phyloP scores from a whole-genome alignment of 2,329 filamentous ascomycete species.

The Arthroderma sp. region DNA sequence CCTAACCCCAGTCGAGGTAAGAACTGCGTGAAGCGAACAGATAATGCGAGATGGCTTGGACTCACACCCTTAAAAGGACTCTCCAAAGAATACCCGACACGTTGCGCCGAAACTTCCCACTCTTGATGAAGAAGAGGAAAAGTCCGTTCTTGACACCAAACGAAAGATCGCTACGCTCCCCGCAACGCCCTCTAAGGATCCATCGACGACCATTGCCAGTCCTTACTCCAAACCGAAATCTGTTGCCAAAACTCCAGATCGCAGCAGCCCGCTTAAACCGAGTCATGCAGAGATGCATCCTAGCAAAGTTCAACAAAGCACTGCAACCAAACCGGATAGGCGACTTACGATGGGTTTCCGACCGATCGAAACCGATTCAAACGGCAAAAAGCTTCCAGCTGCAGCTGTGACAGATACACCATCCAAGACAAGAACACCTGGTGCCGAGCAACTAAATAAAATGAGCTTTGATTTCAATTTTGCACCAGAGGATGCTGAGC shows the following conservation, averaged over 20 bases:
- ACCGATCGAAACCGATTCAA: constrained; percentile 46
- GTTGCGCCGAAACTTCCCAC: constrained; percentile 25
- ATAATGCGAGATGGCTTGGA: no score
- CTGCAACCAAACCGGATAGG: constrained; percentile 63
- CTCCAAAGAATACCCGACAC: no score
- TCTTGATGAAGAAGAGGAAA: constrained; percentile 36
- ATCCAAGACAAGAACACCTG: constrained; percentile 26
- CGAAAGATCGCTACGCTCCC: constrained; percentile 11
- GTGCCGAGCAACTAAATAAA: constrained; percentile 26
- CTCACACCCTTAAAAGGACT: no score
- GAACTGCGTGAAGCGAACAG: neutral
- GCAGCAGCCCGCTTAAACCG: constrained; percentile 54
- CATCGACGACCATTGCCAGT: constrained; percentile 18
- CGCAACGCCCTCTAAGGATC: constrained; percentile 17
- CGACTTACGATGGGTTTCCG: constrained; percentile 71
- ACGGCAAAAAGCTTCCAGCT: constrained; percentile 9
- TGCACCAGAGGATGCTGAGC: constrained; percentile 28
- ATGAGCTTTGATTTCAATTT: constrained; percentile 36
- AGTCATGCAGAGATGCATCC: constrained; percentile 81
- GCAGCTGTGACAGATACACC: constrained; percentile 26
- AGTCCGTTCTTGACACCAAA: constrained; percentile 22
- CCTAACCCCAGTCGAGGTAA: constrained; percentile 22
- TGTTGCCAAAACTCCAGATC: constrained; percentile 46
- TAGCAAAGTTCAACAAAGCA: constrained; percentile 61
- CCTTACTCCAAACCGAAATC: constrained; percentile 19